phyloP scores from a whole-genome alignment of 805 yeast genomes.

The Candida incommunis region DNA sequence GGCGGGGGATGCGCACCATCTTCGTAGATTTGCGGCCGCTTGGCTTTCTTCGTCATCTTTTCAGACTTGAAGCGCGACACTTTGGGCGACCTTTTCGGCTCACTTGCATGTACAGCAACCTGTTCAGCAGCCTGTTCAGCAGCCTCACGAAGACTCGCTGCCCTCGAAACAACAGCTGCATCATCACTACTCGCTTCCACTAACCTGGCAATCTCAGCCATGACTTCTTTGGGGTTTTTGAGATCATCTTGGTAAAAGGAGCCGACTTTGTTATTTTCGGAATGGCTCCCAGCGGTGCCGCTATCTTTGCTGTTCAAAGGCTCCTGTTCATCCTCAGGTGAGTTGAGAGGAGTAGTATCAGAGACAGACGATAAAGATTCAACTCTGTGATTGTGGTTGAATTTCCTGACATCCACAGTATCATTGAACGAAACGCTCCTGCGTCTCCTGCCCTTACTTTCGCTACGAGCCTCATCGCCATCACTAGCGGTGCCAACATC shows the following conservation, averaged over 20 bases:
- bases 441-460: background rate
- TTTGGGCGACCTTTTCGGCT: conserved; percentile 9
- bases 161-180: background rate
- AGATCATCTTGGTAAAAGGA: background rate
- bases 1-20: background rate
- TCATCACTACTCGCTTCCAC: conserved; percentile 1
- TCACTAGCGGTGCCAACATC: background rate
- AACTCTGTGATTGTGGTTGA: conserved; percentile 1
- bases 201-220: background rate
- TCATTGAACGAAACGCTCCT: conserved; percentile 11
- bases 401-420: conserved; percentile 12
- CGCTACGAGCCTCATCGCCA: background rate
- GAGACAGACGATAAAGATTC: background rate
- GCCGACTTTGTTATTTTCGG: background rate
- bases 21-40: background rate
- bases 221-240: background rate
- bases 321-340: background rate
- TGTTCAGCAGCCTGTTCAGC: background rate
- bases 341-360: background rate
- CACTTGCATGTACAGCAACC: background rate
- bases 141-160: background rate
- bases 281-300: too few species aligned
- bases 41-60: background rate
- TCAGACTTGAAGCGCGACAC: conserved; percentile 20
- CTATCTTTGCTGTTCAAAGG: background rate